A percentile compares a stretch with the other conserved stretches of the same genome.
Conservation (phyloP, 768 basidiomycete species). For the Scleroderma citrinum region DNA sequence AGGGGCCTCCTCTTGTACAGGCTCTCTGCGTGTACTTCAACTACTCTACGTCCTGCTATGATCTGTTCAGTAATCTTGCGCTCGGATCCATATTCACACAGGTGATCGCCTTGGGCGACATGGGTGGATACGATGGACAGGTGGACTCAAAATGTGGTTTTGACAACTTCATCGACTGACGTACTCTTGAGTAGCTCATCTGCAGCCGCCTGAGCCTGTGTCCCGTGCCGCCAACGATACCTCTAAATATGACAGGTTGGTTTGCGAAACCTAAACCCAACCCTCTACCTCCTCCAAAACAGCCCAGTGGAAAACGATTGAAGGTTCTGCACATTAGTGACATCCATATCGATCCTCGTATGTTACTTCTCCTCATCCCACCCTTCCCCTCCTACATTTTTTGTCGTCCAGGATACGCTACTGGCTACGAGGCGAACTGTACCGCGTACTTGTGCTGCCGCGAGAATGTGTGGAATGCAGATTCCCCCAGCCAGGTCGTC, state of each 20-base stretch:
- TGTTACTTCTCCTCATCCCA: conserved; percentile 7
- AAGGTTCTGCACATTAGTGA: conserved; percentile 48
- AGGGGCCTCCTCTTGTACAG: conserved; percentile 37
- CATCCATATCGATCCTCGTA: conserved; percentile 47
- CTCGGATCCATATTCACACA: conserved; percentile 42
- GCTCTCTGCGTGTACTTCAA: conserved; percentile 39
- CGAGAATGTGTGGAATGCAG: conserved; percentile 38
- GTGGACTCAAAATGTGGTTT: conserved; percentile 14
- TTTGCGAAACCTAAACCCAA: conserved; percentile 48
- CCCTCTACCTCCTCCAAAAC: conserved; percentile 35
- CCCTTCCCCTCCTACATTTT: neutral
- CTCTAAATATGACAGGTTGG: conserved; percentile 42
- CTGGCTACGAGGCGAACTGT: conserved; percentile 68
- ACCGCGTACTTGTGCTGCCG: conserved; percentile 61
- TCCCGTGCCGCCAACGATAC: conserved; percentile 33
- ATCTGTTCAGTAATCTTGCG: conserved; percentile 29
- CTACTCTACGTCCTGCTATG: conserved; percentile 31
- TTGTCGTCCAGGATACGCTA: conserved; percentile 48
- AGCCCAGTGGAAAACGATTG: conserved; percentile 38
- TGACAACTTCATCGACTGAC: neutral
- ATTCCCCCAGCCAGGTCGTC: conserved; percentile 42
- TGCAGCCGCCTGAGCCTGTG: conserved; percentile 35
- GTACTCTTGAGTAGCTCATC: conserved; percentile 11
- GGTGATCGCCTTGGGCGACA: conserved; percentile 41
- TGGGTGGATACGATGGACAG: conserved; percentile 47